Conservation (phyloP, 768 basidiomycete species). For the Chalciporus sphaerocephalus region DNA sequence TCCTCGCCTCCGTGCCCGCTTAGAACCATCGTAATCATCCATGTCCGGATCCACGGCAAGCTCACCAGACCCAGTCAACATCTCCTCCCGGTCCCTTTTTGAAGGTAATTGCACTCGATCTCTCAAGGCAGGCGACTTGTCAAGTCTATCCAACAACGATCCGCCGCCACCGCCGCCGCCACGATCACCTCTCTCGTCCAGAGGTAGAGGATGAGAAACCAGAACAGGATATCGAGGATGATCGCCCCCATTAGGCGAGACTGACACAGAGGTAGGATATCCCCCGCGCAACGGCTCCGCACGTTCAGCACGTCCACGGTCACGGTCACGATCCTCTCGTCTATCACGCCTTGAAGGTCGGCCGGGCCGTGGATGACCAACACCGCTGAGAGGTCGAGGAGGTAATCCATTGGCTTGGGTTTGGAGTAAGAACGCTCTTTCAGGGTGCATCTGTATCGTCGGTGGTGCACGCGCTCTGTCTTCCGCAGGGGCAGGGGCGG, state of each 20-base stretch:
- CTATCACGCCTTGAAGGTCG: slow-evolving; percentile 20
- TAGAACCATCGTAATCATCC: slow-evolving; percentile 23
- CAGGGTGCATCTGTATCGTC: slow-evolving; percentile 31
- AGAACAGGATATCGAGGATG: slow-evolving; percentile 14
- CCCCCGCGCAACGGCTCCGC: slow-evolving; percentile 20
- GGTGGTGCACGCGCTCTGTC: slow-evolving; percentile 12
- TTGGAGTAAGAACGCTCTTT: slow-evolving; percentile 30
- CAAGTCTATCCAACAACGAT: slow-evolving; percentile 38
- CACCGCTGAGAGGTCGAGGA: slow-evolving; percentile 22
- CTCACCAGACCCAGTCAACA: slow-evolving; percentile 14
- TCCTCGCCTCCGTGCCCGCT: slow-evolving; percentile 23
- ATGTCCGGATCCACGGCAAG: slow-evolving; percentile 10
- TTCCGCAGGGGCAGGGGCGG: neutral
- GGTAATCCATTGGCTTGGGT: slow-evolving; percentile 26
- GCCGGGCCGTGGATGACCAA: slow-evolving; percentile 12
- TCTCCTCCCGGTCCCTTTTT: slow-evolving; percentile 33
- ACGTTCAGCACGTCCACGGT: slow-evolving; percentile 16
- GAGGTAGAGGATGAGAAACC: too few relatives aligned
- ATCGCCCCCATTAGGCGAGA: slow-evolving; percentile 13
- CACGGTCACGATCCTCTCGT: slow-evolving; percentile 16
- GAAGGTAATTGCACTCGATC: slow-evolving; percentile 37
- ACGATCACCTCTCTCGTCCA: neutral
- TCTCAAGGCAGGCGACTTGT: slow-evolving; percentile 28
- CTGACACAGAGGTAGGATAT: too few relatives aligned
- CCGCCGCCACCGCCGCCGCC: slow-evolving; percentile 21